Base-by-base conservation (phyloP, 164 flowering plant species). In the Vitis rotundifolia region DNA sequence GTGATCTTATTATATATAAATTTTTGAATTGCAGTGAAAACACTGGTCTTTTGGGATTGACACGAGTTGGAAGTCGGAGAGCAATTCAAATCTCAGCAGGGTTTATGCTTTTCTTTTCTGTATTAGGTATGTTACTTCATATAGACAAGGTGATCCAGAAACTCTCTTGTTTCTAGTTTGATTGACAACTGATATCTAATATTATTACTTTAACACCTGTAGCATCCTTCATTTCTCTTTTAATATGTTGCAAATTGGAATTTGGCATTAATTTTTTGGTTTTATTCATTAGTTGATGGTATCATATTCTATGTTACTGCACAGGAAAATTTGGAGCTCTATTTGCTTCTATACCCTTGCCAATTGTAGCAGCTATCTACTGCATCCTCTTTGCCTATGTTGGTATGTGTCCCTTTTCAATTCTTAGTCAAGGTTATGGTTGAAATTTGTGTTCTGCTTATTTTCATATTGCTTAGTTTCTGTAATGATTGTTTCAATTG, bases 241-340 rank as follows among this genome's bases (percentile, higher is more conserved):
- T 48, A 16, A n/a, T 16, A 12, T 15, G 8, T 14, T 15, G 10
- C 18, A 13, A 18, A 10, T 12, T 22, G 9, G 59, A 11, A 19
- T 11, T 51, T 55, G 14, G 29, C 61, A 55, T 31, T 37, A 22
- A 1, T 1, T 61, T 49, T 48, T 18, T 13, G 9, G 48, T 8
- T 31, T 53, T 66, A 26, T 63, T 57, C 5, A 9, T 31, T 49
- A 5, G 49, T 15, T 47, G 3, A 15, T 49, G 51, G 28, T 62
- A 44, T 26, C n/a, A 15, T 9, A 54, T 15, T 59, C 31, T 65
- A 19, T 72, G 58, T 68, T 15, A 19, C 16, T 48, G 13, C 63
- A 57, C 86, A 89, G 93, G 91, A 18, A 89, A 89, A 72, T 89
- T 89, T 61, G 91, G 93, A 1, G 91, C 93, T 19, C 54, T 89